These are phyloP conservation scores for Cucumis melo DNA, from an alignment of 306 rosid species.

Conservation along the genomic window DNA sequence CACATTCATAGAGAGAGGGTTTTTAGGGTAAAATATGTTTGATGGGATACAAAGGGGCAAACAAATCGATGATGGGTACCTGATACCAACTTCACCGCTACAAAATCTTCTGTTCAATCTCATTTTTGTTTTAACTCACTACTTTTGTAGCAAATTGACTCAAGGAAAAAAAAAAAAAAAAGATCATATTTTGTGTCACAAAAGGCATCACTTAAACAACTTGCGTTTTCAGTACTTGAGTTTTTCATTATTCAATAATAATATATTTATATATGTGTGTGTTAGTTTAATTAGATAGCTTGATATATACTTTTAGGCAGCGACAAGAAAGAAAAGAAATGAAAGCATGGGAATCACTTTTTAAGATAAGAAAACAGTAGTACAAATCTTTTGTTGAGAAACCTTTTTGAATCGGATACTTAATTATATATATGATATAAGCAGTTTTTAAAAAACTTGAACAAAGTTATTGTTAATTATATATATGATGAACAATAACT, in stretches of 20 bases:
- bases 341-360: neutral
- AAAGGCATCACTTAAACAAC: conserved; percentile 1
- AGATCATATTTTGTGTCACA: neutral
- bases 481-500: neutral
- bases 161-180: too few relatives aligned
- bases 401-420: conserved; percentile 3
- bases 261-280: too few relatives aligned
- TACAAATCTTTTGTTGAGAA: neutral
- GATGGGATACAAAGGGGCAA: conserved; percentile 6
- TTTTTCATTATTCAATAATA: neutral
- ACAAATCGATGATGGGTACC: conserved; percentile 1
- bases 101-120: neutral
- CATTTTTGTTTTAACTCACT: neutral
- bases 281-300: neutral
- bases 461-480: too few relatives aligned
- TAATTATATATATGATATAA: neutral
- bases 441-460: neutral
- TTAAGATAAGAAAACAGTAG: neutral
- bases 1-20: neutral
- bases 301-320: neutral
- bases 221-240: neutral
- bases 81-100: conserved; percentile 1
- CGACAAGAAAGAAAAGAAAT: neutral
- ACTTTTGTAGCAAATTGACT: neutral
- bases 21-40: neutral